Evolutionary conservation across 164 flowering plant genomes (phyloP).

Genomic region (Nelumbo lutea): DNA sequence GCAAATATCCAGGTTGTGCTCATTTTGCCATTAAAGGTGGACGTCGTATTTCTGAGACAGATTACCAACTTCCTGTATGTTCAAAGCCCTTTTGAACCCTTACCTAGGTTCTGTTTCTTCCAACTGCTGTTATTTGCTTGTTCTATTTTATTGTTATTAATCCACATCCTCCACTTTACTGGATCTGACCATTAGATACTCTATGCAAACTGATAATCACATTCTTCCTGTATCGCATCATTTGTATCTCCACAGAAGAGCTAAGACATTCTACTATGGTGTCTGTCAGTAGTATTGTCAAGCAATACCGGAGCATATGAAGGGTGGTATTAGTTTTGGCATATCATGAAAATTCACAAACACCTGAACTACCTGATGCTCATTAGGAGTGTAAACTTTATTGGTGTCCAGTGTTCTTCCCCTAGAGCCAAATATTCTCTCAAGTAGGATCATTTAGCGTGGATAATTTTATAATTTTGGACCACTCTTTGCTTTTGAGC

Average conservation of each 20-base stretch:
- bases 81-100: slow-evolving; percentile 4
- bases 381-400: too few relatives aligned
- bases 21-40: slow-evolving; percentile 97
- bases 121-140: not conserved
- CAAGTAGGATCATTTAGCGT: not conserved
- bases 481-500: not conserved
- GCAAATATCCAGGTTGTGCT: slow-evolving; percentile 94
- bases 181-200: not conserved
- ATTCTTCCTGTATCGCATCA: too few relatives aligned
- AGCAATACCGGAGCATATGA: not conserved
- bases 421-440: not conserved
- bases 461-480: not conserved
- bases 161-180: not conserved
- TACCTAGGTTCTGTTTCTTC: not conserved
- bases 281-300: not conserved
- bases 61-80: slow-evolving; percentile 96
- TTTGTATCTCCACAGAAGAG: too few relatives aligned
- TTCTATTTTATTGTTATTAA: not conserved
- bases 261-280: not conserved
- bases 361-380: too few relatives aligned
- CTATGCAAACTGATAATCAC: too few relatives aligned
- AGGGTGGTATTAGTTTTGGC: not conserved
- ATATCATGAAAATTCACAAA: too few relatives aligned
- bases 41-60: slow-evolving; percentile 66
- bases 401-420: too few relatives aligned